Percentiles rank a stretch among this genome's conserved stretches.
Evolutionary conservation across 257 asterid species (phyloP).

Genomic region (Solanum dulcamara): DNA sequence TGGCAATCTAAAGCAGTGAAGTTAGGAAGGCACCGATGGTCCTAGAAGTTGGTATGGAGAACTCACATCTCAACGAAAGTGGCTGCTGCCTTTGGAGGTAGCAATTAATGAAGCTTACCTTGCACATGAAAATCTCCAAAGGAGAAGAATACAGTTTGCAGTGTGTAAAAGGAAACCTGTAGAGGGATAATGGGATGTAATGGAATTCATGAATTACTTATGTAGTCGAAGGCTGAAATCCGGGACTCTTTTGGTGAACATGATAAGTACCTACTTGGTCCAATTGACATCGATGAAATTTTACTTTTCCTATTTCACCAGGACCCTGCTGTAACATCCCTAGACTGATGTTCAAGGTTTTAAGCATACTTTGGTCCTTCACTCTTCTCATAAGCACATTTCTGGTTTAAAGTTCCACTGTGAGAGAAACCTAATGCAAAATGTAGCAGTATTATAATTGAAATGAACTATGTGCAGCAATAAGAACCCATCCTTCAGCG

Average conservation of each 20-base stretch:
- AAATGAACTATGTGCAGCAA: background rate
- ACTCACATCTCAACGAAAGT: background rate
- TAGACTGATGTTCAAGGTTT: background rate
- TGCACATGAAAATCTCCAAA: background rate
- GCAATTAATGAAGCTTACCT: background rate
- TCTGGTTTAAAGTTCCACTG: background rate
- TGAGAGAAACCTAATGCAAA: background rate
- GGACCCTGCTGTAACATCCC: background rate
- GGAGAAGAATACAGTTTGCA: background rate
- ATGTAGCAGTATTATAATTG: background rate
- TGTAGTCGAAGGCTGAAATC: background rate
- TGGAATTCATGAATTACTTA: background rate
- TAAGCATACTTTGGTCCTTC: background rate
- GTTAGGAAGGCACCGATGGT: background rate
- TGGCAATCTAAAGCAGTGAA: background rate
- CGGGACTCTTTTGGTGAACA: background rate
- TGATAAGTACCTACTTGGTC: background rate
- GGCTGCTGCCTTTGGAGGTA: background rate
- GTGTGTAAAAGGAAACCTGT: background rate
- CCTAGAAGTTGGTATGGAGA: background rate
- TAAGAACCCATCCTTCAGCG: background rate
- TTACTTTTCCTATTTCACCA: background rate
- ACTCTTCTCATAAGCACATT: background rate
- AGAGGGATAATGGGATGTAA: background rate
- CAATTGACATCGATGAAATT: background rate